A percentile compares a stretch with the other conserved stretches of the same genome.
These are phyloP conservation scores for Cadophora gregata DNA, from an alignment of 2,329 filamentous ascomycete genomes.

Conservation along the genomic window DNA sequence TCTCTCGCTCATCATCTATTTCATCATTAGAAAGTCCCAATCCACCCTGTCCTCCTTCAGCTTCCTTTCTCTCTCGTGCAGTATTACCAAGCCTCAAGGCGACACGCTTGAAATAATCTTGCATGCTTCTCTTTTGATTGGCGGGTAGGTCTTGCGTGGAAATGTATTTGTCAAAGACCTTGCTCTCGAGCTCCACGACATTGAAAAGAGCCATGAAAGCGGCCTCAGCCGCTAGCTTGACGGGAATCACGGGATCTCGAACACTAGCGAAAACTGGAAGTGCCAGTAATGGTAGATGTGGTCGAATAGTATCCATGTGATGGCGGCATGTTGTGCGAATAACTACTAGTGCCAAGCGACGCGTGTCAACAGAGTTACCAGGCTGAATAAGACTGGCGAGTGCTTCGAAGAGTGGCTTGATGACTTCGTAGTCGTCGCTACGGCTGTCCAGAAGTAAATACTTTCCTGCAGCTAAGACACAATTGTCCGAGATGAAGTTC, in stretches of 20 bases:
- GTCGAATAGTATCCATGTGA: conserved; percentile 79
- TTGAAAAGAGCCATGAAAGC: conserved; percentile 91
- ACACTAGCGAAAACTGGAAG: conserved; percentile 88
- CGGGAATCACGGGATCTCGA: conserved; percentile 88
- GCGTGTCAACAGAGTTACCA: conserved; percentile 79
- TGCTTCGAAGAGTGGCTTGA: conserved; percentile 80
- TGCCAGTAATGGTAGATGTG: conserved; percentile 81
- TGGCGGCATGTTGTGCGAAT: conserved; percentile 83
- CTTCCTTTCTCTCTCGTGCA: conserved; percentile 86
- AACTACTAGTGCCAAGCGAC: conserved; percentile 85
- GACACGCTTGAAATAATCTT: conserved; percentile 96
- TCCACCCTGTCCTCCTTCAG: conserved; percentile 87
- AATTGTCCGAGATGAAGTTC: conserved; percentile 87
- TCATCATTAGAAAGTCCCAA: conserved; percentile 90
- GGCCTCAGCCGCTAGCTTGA: conserved; percentile 94
- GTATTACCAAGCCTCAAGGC: conserved; percentile 84
- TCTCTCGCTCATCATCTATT: conserved; percentile 90
- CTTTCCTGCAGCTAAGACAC: conserved; percentile 88
- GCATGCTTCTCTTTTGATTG: conserved; percentile 85
- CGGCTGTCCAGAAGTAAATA: conserved; percentile 75
- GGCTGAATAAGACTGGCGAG: conserved; percentile 78
- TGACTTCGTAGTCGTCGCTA: conserved; percentile 74
- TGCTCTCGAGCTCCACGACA: conserved; percentile 84
- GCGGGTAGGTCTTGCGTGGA: conserved; percentile 70
- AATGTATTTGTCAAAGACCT: conserved; percentile 92